Evolutionary conservation across 164 flowering plant genomes (phyloP).

Genomic region (Macadamia tetraphylla): DNA sequence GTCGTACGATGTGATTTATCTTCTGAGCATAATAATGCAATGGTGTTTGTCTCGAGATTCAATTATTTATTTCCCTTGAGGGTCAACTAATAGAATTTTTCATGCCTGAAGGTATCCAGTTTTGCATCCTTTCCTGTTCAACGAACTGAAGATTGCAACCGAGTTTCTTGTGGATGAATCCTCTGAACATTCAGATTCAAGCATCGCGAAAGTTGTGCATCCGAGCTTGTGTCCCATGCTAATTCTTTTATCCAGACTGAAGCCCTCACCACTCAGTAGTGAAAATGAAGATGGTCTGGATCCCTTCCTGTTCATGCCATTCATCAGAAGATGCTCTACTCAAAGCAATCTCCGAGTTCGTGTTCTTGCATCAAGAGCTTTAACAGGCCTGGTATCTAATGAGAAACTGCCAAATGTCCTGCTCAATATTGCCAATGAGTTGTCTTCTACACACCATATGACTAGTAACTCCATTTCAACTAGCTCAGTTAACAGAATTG

Average conservation of each 20-base stretch:
- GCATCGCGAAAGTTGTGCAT: conserved; percentile 65
- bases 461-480: conserved; percentile 9
- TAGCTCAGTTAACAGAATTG: conserved; percentile 3
- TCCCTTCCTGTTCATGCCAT: conserved; percentile 83
- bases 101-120: conserved; percentile 68
- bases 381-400: conserved; percentile 78
- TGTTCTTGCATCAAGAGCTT: conserved; percentile 86
- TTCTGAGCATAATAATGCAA: too few relatives aligned
- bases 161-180: conserved; percentile 46
- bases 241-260: conserved; percentile 91
- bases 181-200: conserved; percentile 35
- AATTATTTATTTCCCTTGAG: neutral
- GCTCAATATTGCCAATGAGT: conserved; percentile 56
- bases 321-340: conserved; percentile 74
- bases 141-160: conserved; percentile 72
- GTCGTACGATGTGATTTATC: too few relatives aligned
- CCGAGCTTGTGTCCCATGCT: conserved; percentile 94
- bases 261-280: conserved; percentile 76
- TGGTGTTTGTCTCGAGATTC: neutral
- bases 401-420: conserved; percentile 70
- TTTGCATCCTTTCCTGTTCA: conserved; percentile 70
- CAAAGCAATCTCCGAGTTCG: conserved; percentile 88
- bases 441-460: conserved; percentile 38
- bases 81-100: neutral
- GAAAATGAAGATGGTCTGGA: conserved; percentile 79